A percentile compares a stretch with the other conserved stretches of the same genome.
Conservation (phyloP, 305 asterid genomes). For the Fraxinus nigra region DNA sequence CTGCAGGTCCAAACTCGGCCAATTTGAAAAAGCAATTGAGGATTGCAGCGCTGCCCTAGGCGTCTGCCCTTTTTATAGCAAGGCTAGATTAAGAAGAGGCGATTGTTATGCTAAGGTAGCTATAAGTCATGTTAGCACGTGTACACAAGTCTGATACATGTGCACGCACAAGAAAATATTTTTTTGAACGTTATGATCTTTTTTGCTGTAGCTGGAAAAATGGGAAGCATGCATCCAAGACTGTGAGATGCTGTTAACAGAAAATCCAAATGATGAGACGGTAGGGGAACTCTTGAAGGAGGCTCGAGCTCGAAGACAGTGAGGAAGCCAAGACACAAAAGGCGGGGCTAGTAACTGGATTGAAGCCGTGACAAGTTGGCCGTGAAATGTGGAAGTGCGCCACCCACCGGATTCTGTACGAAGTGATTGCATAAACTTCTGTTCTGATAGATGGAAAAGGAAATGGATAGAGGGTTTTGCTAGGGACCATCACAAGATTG, state of each 20-base stretch:
- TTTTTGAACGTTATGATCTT: background rate
- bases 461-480: background rate
- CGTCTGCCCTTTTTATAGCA: conserved; percentile 53
- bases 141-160: background rate
- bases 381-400: background rate
- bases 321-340: background rate
- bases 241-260: conserved; percentile 53
- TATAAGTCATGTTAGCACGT: background rate
- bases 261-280: conserved; percentile 58
- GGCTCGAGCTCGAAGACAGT: conserved; percentile 34
- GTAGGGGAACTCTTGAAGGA: conserved; percentile 45
- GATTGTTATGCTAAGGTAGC: conserved; percentile 62
- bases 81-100: conserved; percentile 75
- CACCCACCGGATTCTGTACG: conserved; percentile 7
- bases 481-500: conserved; percentile 13
- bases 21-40: conserved; percentile 62
- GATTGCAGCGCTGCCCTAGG: conserved; percentile 68
- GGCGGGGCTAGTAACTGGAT: background rate
- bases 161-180: background rate
- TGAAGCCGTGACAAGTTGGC: background rate
- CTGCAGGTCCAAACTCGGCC: conserved; percentile 67
- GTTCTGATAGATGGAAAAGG: background rate
- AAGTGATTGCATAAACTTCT: background rate
- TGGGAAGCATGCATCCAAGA: conserved; percentile 78
- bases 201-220: conserved; percentile 47